A percentile compares a stretch with the other conserved stretches of the same genome.
These are phyloP conservation scores for Oryza australiensis DNA, from an alignment of 176 grass and related monocot genomes.

Conservation along the genomic window DNA sequence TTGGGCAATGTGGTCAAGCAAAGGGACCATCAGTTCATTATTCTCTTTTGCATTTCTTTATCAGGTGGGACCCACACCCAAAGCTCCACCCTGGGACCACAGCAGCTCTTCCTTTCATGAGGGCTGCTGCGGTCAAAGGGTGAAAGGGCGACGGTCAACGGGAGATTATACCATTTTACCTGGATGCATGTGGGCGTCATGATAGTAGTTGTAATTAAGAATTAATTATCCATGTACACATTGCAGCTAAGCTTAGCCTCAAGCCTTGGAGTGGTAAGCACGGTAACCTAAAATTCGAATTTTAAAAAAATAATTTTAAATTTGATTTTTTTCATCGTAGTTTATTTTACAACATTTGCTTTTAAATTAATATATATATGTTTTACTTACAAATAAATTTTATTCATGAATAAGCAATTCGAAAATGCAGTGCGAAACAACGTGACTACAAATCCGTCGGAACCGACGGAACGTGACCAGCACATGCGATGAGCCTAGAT, in stretches of 20 bases:
- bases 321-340: no score
- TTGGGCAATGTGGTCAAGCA: background rate
- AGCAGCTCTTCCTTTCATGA: conserved; percentile 24
- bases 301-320: no score
- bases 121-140: conserved; percentile 22
- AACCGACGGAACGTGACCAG: background rate
- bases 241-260: background rate
- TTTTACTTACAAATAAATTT: no score
- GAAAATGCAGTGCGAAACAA: no score
- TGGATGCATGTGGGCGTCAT: conserved; percentile 16
- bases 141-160: background rate
- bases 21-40: conserved; percentile 15
- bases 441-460: background rate
- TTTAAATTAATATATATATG: no score
- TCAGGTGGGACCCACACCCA: background rate
- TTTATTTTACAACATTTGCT: no score
- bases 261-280: background rate
- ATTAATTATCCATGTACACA: background rate
- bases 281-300: background rate
- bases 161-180: background rate
- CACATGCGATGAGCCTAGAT: background rate
- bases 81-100: conserved; percentile 1
- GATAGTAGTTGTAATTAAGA: background rate
- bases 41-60: background rate
- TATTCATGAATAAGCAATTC: no score